phyloP scores from a whole-genome alignment of 352 stramenopile species.

The Phytophthora fragariaefolia region DNA sequence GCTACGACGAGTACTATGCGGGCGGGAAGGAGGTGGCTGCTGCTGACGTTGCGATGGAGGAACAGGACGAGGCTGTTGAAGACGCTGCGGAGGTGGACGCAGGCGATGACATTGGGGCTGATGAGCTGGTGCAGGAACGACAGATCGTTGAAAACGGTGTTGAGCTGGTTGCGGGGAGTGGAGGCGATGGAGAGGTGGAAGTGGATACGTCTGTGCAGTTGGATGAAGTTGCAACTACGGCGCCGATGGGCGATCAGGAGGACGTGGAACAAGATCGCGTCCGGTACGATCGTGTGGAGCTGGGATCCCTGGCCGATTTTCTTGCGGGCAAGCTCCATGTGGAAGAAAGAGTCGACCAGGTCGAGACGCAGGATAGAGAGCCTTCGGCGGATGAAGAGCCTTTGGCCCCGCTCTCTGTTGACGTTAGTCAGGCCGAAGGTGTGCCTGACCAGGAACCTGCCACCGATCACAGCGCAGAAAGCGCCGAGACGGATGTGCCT shows the following conservation, averaged over 20 bases:
- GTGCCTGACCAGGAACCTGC: neutral
- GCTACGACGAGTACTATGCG: constrained; percentile 77
- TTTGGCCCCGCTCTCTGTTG: neutral
- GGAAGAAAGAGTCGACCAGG: constrained; percentile 2
- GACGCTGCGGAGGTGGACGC: neutral
- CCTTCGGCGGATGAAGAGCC: neutral
- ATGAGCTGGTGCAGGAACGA: no score
- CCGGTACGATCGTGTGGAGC: constrained; percentile 36
- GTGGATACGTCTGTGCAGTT: neutral
- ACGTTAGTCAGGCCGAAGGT: neutral
- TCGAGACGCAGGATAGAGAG: constrained; percentile 6
- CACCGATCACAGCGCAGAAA: neutral
- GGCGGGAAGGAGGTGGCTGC: neutral
- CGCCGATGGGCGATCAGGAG: neutral
- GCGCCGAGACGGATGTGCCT: neutral
- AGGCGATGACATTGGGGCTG: neutral
- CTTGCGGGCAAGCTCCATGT: constrained; percentile 20
- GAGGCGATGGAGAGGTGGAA: neutral
- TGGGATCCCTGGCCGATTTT: constrained; percentile 41
- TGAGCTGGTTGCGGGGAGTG: constrained; percentile 4
- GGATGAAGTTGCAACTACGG: neutral
- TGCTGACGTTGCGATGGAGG: neutral
- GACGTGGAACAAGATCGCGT: constrained; percentile 9
- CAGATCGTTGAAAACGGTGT: no score
- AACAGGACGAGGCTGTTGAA: neutral